Conservation (phyloP, 495 filamentous ascomycete species). For the Neurospora pannonica region DNA sequence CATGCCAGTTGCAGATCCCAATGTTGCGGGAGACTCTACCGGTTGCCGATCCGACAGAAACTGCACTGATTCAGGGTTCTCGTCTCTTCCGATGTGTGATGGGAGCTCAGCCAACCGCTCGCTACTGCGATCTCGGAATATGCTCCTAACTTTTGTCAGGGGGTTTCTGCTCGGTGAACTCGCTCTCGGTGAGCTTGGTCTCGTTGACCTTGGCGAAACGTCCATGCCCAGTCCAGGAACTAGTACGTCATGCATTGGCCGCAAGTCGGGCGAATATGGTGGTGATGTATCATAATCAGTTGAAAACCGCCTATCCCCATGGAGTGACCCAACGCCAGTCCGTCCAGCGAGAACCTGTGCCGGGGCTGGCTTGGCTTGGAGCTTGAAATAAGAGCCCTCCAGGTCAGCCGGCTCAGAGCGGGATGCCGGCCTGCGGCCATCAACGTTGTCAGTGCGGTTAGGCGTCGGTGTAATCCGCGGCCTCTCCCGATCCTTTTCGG, state of each 20-base stretch:
- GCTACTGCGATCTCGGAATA: constrained; percentile 39
- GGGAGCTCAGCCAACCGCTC: constrained; percentile 22
- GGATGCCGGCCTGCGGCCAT: constrained; percentile 20
- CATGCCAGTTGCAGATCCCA: constrained; percentile 7
- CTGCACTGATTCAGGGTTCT: constrained; percentile 4
- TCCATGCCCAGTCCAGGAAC: constrained; percentile 34
- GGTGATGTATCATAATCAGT: constrained; percentile 32
- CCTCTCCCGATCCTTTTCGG: constrained; percentile 14
- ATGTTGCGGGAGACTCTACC: constrained; percentile 13
- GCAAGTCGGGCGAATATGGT: constrained; percentile 28
- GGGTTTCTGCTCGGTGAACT: constrained; percentile 35
- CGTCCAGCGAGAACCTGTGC: constrained; percentile 19
- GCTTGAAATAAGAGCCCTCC: constrained; percentile 8
- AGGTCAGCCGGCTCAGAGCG: constrained; percentile 26
- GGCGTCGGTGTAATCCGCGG: constrained; percentile 9
- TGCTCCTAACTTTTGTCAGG: constrained; percentile 35
- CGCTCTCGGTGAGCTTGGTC: constrained; percentile 14
- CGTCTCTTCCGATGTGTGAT: constrained; percentile 15
- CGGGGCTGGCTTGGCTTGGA: constrained; percentile 15
- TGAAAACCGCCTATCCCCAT: constrained; percentile 23
- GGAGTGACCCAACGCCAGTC: constrained; percentile 23
- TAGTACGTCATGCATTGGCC: constrained; percentile 19
- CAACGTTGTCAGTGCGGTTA: constrained; percentile 7
- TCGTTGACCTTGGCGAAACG: constrained; percentile 31
- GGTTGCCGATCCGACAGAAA: constrained; percentile 9